A percentile compares a stretch with the other conserved stretches of the same genome.
These are phyloP conservation scores for Toxoplasma gondii DNA, from an alignment of 169 alveolate species.

Conservation along the genomic window DNA sequence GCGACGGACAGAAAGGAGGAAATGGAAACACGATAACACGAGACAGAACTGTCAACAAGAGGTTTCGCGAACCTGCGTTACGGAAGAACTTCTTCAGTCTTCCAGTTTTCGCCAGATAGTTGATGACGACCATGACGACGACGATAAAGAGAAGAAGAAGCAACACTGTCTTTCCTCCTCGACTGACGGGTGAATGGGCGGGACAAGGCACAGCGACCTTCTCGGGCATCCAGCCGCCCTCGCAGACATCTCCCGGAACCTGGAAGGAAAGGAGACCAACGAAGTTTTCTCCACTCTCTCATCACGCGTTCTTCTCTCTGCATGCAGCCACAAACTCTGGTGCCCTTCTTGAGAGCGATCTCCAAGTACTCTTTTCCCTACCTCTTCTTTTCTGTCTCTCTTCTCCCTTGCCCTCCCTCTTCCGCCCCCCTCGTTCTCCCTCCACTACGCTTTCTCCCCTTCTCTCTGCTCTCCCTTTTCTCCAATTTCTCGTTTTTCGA, in stretches of 20 bases:
- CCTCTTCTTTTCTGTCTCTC: too few relatives aligned
- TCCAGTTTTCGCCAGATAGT: slow-evolving; percentile 51
- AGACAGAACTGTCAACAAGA: too few relatives aligned
- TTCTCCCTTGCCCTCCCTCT: too few relatives aligned
- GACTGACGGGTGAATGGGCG: slow-evolving; percentile 65
- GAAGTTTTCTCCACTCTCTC: neutral
- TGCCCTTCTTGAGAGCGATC: too few relatives aligned
- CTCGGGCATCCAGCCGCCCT: slow-evolving; percentile 95
- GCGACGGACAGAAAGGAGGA: too few relatives aligned
- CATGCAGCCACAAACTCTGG: too few relatives aligned
- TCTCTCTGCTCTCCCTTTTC: neutral
- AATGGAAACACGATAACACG: too few relatives aligned
- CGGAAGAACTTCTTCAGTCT: slow-evolving; percentile 62
- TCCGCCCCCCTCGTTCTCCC: too few relatives aligned
- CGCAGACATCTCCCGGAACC: slow-evolving; percentile 97
- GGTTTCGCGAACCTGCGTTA: slow-evolving; percentile 57
- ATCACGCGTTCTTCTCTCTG: too few relatives aligned
- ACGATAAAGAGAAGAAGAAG: slow-evolving; percentile 11
- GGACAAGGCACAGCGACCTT: slow-evolving; percentile 94
- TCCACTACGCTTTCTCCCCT: too few relatives aligned
- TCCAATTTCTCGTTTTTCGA: neutral
- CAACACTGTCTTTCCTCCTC: slow-evolving; percentile 20
- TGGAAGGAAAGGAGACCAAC: slow-evolving; percentile 55
- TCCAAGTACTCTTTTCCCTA: too few relatives aligned
- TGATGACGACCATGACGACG: slow-evolving; percentile 56